Evolutionary conservation across 352 stramenopile genomes (phyloP).

Genomic region (Pseudoperonospora humuli): DNA sequence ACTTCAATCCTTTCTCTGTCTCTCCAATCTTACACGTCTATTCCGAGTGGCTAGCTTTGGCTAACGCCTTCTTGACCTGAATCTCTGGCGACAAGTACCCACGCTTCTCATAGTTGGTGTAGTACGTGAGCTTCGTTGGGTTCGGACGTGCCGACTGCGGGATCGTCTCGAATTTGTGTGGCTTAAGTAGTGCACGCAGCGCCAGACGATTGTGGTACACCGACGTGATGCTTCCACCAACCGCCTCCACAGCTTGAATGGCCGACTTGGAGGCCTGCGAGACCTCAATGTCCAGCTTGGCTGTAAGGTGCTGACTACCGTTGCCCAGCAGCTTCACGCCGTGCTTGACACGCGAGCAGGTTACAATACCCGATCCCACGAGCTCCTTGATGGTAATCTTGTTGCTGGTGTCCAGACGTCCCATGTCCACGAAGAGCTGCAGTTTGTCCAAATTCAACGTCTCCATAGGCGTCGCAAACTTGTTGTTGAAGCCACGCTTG

Average conservation of each 20-base stretch:
- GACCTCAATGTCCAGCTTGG: constrained; percentile 93
- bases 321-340: constrained; percentile 93
- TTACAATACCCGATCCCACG: constrained; percentile 85
- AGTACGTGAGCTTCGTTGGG: constrained; percentile 96
- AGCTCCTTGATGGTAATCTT: constrained; percentile 92
- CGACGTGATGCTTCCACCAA: constrained; percentile 91
- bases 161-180: constrained; percentile 94
- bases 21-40: constrained; percentile 24
- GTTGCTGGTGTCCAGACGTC: constrained; percentile 85
- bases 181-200: constrained; percentile 91
- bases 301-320: constrained; percentile 78
- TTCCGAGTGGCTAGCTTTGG: constrained; percentile 32
- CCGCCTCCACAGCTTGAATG: constrained; percentile 92
- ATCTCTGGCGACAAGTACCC: constrained; percentile 96
- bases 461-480: constrained; percentile 87
- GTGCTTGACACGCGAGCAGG: constrained; percentile 88
- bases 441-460: constrained; percentile 91
- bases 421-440: constrained; percentile 96
- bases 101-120: constrained; percentile 93
- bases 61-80: constrained; percentile 86
- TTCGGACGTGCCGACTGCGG: constrained; percentile 90
- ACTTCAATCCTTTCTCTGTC: constrained; percentile 1
- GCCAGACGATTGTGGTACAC: constrained; percentile 97
- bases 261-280: constrained; percentile 88
- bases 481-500: constrained; percentile 98